These are phyloP conservation scores for Stagonosporopsis cucurbitacearum DNA, from an alignment of 2,329 filamentous ascomycete genomes.

Conservation along the genomic window DNA sequence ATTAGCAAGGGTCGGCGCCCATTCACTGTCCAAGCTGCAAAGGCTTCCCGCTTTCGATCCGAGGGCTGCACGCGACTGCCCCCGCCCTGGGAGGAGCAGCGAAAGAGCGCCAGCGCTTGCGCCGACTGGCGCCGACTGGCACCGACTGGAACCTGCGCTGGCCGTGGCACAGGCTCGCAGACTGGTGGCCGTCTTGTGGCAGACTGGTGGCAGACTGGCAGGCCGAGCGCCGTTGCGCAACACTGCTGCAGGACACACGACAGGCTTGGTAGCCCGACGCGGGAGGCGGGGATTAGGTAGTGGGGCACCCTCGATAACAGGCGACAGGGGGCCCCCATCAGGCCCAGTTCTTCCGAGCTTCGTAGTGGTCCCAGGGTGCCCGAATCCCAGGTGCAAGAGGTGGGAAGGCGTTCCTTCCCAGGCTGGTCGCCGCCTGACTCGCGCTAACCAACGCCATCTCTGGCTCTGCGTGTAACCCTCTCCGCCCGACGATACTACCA, in stretches of 20 bases:
- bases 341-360: not conserved
- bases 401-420: constrained; percentile 11
- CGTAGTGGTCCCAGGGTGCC: too few species aligned
- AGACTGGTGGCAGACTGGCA: not conserved
- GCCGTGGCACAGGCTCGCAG: not conserved
- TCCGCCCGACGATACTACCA: constrained; percentile 38
- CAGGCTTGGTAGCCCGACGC: constrained; percentile 5
- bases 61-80: constrained; percentile 41
- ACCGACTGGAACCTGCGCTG: constrained; percentile 10
- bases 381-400: too few species aligned
- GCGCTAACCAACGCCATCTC: constrained; percentile 26
- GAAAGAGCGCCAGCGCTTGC: constrained; percentile 10
- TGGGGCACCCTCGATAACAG: constrained; percentile 1
- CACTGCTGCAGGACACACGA: constrained; percentile 10
- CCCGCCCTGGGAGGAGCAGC: constrained; percentile 21
- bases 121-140: constrained; percentile 9
- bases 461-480: constrained; percentile 39
- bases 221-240: constrained; percentile 11
- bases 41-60: constrained; percentile 11
- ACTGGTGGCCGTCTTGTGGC: not conserved
- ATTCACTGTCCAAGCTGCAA: constrained; percentile 21
- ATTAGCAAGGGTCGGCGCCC: constrained; percentile 13
- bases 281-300: constrained; percentile 4
- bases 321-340: constrained; percentile 4
- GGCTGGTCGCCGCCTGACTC: constrained; percentile 10